Evolutionary conservation across 1,284 basidiomycete genomes (phyloP).

Genomic region (Ustilago xerochloae): DNA sequence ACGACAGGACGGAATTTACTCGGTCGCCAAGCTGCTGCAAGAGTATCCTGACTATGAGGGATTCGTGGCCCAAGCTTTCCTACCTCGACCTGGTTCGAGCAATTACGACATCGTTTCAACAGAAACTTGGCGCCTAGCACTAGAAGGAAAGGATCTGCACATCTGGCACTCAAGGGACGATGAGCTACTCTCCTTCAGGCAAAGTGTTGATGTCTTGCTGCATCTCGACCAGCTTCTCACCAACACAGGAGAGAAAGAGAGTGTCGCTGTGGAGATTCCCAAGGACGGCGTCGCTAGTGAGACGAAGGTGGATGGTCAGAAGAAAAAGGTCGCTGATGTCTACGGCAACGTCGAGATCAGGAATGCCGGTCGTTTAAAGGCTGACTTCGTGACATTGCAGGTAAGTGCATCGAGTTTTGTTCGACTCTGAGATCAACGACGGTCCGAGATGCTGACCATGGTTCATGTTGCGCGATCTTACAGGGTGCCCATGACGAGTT

Average conservation of each 20-base stretch:
- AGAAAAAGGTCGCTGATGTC: slow-evolving; percentile 16
- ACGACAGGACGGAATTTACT: slow-evolving; percentile 39
- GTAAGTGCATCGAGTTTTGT: slow-evolving; percentile 4
- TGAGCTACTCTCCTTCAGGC: slow-evolving; percentile 39
- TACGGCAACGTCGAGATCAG: slow-evolving; percentile 18
- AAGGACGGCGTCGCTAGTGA: slow-evolving; percentile 26
- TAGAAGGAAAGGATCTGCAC: slow-evolving; percentile 26
- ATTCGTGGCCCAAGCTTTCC: slow-evolving; percentile 47
- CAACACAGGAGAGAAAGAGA: neutral
- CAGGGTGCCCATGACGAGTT: slow-evolving; percentile 41
- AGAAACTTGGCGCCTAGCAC: slow-evolving; percentile 30
- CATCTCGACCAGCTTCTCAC: slow-evolving; percentile 18
- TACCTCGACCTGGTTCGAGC: slow-evolving; percentile 25
- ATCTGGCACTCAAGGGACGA: slow-evolving; percentile 44
- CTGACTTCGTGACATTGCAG: slow-evolving; percentile 20
- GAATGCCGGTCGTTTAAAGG: slow-evolving; percentile 5
- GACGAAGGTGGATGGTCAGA: slow-evolving; percentile 18
- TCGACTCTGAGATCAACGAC: neutral
- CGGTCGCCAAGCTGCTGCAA: slow-evolving; percentile 21
- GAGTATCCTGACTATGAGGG: slow-evolving; percentile 45
- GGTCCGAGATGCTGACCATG: neutral
- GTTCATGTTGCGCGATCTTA: neutral
- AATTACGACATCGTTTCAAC: slow-evolving; percentile 33
- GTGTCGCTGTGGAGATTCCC: slow-evolving; percentile 12
- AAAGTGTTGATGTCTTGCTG: slow-evolving; percentile 33